Evolutionary conservation across 2,329 filamentous ascomycete species (phyloP), one percentile per base, ranked within the genome.

Genomic region (Tolypocladium cylindrosporum): DNA sequence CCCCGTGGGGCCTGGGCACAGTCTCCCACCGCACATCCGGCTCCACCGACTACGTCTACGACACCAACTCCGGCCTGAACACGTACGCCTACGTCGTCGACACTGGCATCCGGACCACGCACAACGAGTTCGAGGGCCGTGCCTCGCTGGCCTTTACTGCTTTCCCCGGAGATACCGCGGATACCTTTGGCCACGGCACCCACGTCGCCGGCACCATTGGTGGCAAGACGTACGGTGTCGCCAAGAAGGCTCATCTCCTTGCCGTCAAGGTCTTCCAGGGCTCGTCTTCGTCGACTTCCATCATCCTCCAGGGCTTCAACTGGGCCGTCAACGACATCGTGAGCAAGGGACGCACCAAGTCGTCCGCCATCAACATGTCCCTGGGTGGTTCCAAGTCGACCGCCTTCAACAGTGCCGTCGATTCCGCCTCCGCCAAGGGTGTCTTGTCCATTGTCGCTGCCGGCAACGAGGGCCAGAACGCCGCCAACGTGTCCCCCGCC

Each of bases 41-140:
- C 42, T 64, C 57, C 31, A 65, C 60, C 19, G 66, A 61, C 56
- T 84, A 84, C 66, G 67, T 77, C 54, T 83, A 80, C 61, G 79
- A 83, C 65, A 71, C 71, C 57, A 71, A 70, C 21, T 77, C 77
- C 50, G 79, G 79, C 36, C 40, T 71, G 34, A 77, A 76, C 42
- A 81, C 81, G 63, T 85, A 80, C 39, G 79, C 77, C 52, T 88
- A 82, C 68, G 70, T 88, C 27, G 77, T 88, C 53, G 85, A 88
- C 69, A 86, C 83, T 5, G 85, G 85, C 63, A 81, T 87, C 62
- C 72, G 72, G 53, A 71, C 73, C 27, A 74, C 76, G 6, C 85
- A 88, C 70, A 64, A 65, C 41, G 76, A 83, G 66, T 84, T 81
- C 64, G 73, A 77, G 64, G 78, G 77, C 42, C 78, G 81, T 57